Evolutionary conservation across 2,329 filamentous ascomycete species (phyloP).

Genomic region (Aspergillus puulaauensis): DNA sequence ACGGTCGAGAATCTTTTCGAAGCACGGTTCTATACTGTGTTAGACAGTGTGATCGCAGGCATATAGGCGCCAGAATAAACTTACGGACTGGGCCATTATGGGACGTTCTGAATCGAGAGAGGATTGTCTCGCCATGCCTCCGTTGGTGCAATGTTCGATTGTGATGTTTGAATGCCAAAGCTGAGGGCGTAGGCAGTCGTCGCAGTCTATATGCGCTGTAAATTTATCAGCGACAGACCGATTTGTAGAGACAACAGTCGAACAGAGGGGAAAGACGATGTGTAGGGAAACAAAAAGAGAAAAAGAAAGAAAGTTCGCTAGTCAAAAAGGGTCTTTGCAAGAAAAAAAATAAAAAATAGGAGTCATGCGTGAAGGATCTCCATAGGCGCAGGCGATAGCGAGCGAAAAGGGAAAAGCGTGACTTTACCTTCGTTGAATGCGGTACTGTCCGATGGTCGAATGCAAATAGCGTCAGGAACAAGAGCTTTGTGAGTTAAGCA

Average conservation of each 20-base stretch:
- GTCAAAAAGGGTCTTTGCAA: not conserved
- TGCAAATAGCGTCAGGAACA: not conserved
- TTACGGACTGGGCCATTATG: constrained; percentile 56
- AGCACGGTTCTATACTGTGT: constrained; percentile 44
- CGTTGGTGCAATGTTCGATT: not conserved
- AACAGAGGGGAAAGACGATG: not conserved
- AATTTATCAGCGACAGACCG: not conserved
- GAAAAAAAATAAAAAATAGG: not conserved
- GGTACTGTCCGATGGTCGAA: not conserved
- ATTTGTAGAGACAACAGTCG: not conserved
- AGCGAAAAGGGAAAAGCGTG: not conserved
- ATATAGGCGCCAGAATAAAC: constrained; percentile 10
- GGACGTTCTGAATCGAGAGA: constrained; percentile 56
- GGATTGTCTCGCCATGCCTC: constrained; percentile 37
- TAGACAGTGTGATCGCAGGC: constrained; percentile 1
- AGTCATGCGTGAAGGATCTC: not conserved
- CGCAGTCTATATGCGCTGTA: not conserved
- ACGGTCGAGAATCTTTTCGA: constrained; percentile 56
- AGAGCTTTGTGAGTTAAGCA: not conserved
- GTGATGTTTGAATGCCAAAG: not conserved
- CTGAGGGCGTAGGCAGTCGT: not conserved
- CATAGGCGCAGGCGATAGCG: not conserved
- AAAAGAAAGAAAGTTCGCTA: not conserved
- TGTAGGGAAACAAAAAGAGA: not conserved
- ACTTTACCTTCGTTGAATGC: not conserved